phyloP scores from a whole-genome alignment of 768 basidiomycete genomes.

The Trametes cinnabarina region DNA sequence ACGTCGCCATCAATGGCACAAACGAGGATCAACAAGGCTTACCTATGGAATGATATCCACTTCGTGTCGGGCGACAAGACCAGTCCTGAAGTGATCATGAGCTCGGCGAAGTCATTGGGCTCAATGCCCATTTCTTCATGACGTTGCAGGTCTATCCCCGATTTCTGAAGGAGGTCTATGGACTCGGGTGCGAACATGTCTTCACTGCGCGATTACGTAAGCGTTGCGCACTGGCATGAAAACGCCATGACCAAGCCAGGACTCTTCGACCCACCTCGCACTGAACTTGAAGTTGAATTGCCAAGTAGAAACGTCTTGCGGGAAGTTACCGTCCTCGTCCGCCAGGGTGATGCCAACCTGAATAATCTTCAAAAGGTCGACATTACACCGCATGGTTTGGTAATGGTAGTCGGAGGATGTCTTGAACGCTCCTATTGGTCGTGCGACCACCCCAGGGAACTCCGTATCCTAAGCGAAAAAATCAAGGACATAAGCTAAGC shows the following conservation, averaged over 20 bases:
- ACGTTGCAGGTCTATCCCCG: slow-evolving; percentile 92
- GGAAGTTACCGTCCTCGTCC: slow-evolving; percentile 90
- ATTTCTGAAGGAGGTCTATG: slow-evolving; percentile 89
- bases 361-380: slow-evolving; percentile 96
- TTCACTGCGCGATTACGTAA: slow-evolving; percentile 53
- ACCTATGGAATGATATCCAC: slow-evolving; percentile 99
- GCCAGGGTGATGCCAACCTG: slow-evolving; percentile 95
- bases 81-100: slow-evolving; percentile 94
- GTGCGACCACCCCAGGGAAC: slow-evolving; percentile 96
- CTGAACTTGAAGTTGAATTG: slow-evolving; percentile 99
- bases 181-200: slow-evolving; percentile 99
- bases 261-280: slow-evolving; percentile 59
- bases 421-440: slow-evolving; percentile 95
- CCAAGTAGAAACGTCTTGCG: slow-evolving; percentile 92
- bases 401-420: slow-evolving; percentile 98
- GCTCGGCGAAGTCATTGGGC: slow-evolving; percentile 93
- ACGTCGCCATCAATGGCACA: slow-evolving; percentile 8
- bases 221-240: slow-evolving; percentile 5
- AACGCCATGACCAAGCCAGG: background rate
- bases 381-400: slow-evolving; percentile 99
- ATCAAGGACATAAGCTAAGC: slow-evolving; percentile 22
- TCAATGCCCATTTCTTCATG: slow-evolving; percentile 90
- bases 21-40: slow-evolving; percentile 32
- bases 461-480: slow-evolving; percentile 80
- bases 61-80: slow-evolving; percentile 85